Conservation (phyloP, 2,329 filamentous ascomycete genomes). For the Aspergillus brasiliensis region DNA sequence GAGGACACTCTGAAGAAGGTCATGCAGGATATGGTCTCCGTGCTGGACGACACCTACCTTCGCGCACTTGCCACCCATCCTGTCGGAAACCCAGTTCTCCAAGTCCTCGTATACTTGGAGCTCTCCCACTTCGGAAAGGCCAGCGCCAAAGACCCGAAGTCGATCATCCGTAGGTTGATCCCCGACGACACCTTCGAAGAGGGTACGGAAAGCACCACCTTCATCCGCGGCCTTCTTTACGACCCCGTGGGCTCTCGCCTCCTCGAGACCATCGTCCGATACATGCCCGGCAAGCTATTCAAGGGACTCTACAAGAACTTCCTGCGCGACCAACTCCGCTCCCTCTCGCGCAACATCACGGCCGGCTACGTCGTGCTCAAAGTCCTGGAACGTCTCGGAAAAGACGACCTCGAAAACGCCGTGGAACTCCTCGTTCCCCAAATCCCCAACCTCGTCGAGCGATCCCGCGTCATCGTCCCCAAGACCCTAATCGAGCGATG, state of each 20-base stretch:
- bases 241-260: conserved; percentile 88
- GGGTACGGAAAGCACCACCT: conserved; percentile 71
- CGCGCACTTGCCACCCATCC: conserved; percentile 84
- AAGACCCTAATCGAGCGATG: conserved; percentile 83
- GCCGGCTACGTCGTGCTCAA: conserved; percentile 84
- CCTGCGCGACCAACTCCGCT: conserved; percentile 77
- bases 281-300: conserved; percentile 85
- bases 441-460: conserved; percentile 70
- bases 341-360: conserved; percentile 83
- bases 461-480: conserved; percentile 76
- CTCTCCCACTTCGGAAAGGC: conserved; percentile 71
- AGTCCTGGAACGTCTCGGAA: conserved; percentile 79
- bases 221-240: conserved; percentile 85
- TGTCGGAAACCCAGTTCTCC: conserved; percentile 89
- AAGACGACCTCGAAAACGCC: conserved; percentile 77
- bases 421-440: conserved; percentile 72
- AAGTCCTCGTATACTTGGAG: conserved; percentile 85
- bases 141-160: conserved; percentile 64
- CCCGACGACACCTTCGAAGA: conserved; percentile 77
- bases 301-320: conserved; percentile 80
- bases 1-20: conserved; percentile 76
- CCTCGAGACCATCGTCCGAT: conserved; percentile 79
- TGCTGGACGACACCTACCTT: conserved; percentile 76
- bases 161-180: conserved; percentile 74
- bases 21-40: conserved; percentile 72